Conservation (phyloP, 805 yeast species). For the Yamadazyma scolyti region DNA sequence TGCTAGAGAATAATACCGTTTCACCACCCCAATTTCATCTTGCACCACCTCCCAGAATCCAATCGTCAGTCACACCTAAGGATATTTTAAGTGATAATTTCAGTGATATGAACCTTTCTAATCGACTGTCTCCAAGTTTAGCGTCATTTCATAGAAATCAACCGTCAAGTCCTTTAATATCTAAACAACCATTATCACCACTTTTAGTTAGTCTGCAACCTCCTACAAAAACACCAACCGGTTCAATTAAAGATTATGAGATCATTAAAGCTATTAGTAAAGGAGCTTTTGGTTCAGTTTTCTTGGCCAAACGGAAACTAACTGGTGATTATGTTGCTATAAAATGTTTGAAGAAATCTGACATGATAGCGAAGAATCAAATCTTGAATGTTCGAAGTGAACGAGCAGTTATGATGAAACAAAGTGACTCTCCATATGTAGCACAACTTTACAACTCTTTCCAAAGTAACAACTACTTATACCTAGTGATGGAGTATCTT, state of each 20-base stretch:
- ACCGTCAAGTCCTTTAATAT: neutral
- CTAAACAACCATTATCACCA: conserved; percentile 76
- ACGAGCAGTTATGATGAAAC: conserved; percentile 97
- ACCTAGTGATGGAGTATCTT: conserved; percentile 92
- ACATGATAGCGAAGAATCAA: conserved; percentile 97
- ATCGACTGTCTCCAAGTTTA: conserved; percentile 34
- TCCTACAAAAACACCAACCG: conserved; percentile 47
- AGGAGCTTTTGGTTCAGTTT: conserved; percentile 97
- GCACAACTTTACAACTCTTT: conserved; percentile 86
- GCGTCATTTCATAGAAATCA: conserved; percentile 58
- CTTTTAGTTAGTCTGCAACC: conserved; percentile 65
- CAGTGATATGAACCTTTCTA: conserved; percentile 4
- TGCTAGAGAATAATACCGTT: conserved; percentile 35
- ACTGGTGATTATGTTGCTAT: conserved; percentile 97
- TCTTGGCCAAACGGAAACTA: conserved; percentile 71
- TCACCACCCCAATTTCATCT: conserved; percentile 10
- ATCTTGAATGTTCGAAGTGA: conserved; percentile 92
- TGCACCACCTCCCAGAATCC: conserved; percentile 2
- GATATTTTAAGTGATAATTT: conserved; percentile 25
- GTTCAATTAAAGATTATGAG: conserved; percentile 84
- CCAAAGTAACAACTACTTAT: conserved; percentile 82
- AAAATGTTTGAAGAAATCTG: conserved; percentile 85
- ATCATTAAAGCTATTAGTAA: conserved; percentile 89
- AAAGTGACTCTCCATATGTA: conserved; percentile 87
- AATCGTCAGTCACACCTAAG: conserved; percentile 42